Percentiles rank a stretch among this genome's conserved stretches.
Conservation (phyloP, 1,284 basidiomycete genomes). For the Neolentinus lepideus region DNA sequence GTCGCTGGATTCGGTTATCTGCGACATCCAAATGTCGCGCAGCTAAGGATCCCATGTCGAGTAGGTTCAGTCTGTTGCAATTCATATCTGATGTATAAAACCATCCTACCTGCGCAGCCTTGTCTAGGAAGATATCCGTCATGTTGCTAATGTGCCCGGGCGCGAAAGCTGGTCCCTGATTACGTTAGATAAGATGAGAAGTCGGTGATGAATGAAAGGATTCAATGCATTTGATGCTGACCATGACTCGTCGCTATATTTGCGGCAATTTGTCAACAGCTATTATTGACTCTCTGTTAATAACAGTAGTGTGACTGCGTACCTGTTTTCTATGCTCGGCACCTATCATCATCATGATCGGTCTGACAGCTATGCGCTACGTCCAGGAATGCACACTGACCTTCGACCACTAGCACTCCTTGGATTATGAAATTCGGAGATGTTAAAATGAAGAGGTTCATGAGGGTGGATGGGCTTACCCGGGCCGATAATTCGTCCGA, state of each 20-base stretch:
- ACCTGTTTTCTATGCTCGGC: slow-evolving; percentile 40
- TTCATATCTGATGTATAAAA: neutral
- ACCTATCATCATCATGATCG: slow-evolving; percentile 6
- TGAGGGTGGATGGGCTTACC: slow-evolving; percentile 11
- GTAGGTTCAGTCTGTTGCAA: neutral
- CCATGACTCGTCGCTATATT: slow-evolving; percentile 19
- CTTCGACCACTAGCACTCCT: slow-evolving; percentile 35
- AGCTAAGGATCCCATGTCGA: slow-evolving; percentile 20
- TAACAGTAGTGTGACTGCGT: neutral
- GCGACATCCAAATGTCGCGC: slow-evolving; percentile 14
- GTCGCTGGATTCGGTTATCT: slow-evolving; percentile 7
- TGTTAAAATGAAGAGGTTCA: neutral
- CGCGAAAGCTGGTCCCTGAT: slow-evolving; percentile 49
- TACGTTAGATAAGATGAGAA: neutral
- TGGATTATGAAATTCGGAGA: neutral
- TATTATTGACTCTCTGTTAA: slow-evolving; percentile 28
- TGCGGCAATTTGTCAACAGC: slow-evolving; percentile 25
- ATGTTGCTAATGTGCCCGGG: slow-evolving; percentile 45
- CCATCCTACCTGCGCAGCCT: slow-evolving; percentile 35
- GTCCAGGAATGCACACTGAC: slow-evolving; percentile 4
- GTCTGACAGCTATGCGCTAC: neutral
- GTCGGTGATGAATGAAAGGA: neutral
- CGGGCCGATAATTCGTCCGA: slow-evolving; percentile 19
- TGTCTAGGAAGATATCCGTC: slow-evolving; percentile 46
- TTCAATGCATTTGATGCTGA: neutral